Evolutionary conservation across 2,329 filamentous ascomycete genomes (phyloP), one percentile per base, ranked within the genome.

Genomic region (Beauveria sp.): DNA sequence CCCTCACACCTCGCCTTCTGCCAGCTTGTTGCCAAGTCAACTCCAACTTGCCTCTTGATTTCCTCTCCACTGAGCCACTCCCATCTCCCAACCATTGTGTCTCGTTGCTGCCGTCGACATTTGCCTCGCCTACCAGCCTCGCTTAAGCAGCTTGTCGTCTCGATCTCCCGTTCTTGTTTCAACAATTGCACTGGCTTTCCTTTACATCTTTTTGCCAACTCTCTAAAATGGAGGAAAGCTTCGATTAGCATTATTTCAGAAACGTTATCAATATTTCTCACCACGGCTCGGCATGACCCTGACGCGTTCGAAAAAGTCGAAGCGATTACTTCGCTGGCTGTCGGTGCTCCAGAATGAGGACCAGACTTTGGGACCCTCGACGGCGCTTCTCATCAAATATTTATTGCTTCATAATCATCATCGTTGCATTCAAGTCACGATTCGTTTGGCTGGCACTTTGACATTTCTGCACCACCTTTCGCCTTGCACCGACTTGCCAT

Each of bases 251-350:
- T 62, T 62, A 58, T 62, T 62, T 58, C 59, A 60, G 42, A 60
- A 60, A 60, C 49, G 58, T 60, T 60, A 60, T 60, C 42, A 45
- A 52, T 62, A 62, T 49, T 42, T 26, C 54, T 18, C 47, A 65
- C 55, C 34, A 46, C 58, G 58, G 22, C 30, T 49, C 58, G 58
- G 30, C 58, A 70, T 70, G 68, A 67, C 67, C 62, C 62, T 70
- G 63, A 70, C 68, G 42, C 65, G 62, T 26, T 67, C 65, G 52
- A 66, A 64, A 60, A 63, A 68, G 54, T 72, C 75, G 8, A 68
- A 69, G 26, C 78, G 78, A 62, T 70, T 79, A 22, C 59, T 70
- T 40, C 77, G 75, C 42, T 69, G 64, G 52, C 63, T 70, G 34
- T 69, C 67, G 43, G 63, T 59, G 28, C 63, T 65, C 10, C 77